Percentiles rank a stretch among this genome's conserved stretches.
Evolutionary conservation across 768 basidiomycete species (phyloP).

Genomic region (Russula sp.): DNA sequence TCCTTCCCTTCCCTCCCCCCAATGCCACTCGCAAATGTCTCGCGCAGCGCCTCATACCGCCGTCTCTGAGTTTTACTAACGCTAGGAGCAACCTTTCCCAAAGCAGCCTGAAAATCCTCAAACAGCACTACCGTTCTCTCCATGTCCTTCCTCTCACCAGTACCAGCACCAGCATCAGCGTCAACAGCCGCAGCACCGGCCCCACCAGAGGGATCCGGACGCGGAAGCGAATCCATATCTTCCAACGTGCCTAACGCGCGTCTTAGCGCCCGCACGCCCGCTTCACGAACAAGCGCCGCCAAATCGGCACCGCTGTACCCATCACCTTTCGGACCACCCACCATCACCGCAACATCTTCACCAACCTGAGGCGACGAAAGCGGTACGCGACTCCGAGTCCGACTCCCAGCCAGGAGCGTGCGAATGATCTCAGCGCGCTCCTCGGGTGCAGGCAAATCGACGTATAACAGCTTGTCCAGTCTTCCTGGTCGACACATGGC

Average conservation of each 20-base stretch:
- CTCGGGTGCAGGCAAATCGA: slow-evolving; percentile 70
- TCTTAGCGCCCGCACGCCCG: slow-evolving; percentile 79
- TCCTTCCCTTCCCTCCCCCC: slow-evolving; percentile 39
- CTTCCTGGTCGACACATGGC: slow-evolving; percentile 97
- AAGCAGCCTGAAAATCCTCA: slow-evolving; percentile 69
- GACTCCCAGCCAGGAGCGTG: slow-evolving; percentile 55
- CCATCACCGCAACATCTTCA: slow-evolving; percentile 39
- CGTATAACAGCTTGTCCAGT: slow-evolving; percentile 90
- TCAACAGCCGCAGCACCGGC: not conserved
- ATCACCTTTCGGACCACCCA: slow-evolving; percentile 65
- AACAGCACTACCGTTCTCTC: slow-evolving; percentile 49
- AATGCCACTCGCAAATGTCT: slow-evolving; percentile 80
- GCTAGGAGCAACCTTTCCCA: slow-evolving; percentile 82
- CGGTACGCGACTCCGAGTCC: slow-evolving; percentile 58
- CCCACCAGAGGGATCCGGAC: not conserved
- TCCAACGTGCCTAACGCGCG: slow-evolving; percentile 67
- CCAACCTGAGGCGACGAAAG: slow-evolving; percentile 37
- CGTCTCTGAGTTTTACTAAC: slow-evolving; percentile 76
- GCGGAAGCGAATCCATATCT: slow-evolving; percentile 43
- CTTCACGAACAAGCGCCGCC: slow-evolving; percentile 83
- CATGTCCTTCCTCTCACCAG: slow-evolving; percentile 30
- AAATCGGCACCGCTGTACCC: slow-evolving; percentile 93
- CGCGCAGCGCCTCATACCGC: slow-evolving; percentile 76
- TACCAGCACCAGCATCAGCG: not conserved
- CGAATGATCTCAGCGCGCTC: slow-evolving; percentile 85